Conservation (phyloP, 208 protist genomes). For the Acanthamoeba culbertsoni region DNA sequence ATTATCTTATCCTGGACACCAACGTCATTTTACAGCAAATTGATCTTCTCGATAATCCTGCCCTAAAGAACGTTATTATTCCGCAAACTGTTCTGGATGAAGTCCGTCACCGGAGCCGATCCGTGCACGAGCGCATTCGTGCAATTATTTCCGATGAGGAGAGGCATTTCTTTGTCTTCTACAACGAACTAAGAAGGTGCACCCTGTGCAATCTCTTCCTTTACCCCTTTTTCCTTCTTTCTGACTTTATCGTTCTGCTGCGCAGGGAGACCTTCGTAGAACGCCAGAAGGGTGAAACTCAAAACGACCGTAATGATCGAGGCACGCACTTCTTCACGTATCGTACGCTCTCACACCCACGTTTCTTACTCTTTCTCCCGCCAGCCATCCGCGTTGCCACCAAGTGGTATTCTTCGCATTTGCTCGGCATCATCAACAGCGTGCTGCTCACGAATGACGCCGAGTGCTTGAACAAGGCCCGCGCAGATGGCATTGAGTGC, state of each 20-base stretch:
- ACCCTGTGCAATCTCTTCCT: background rate
- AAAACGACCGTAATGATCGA: conserved; percentile 84
- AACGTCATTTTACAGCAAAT: conserved; percentile 85
- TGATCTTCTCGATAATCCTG: conserved; percentile 79
- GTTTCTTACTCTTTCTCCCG: background rate
- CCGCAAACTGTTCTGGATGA: conserved; percentile 80
- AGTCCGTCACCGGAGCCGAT: conserved; percentile 66
- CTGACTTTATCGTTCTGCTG: background rate
- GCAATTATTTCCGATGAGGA: conserved; percentile 59
- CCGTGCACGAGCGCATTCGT: conserved; percentile 71
- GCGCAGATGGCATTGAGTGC: background rate
- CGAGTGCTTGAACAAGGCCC: background rate
- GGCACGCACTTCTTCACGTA: conserved; percentile 44
- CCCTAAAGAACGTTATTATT: conserved; percentile 78
- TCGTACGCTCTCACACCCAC: background rate
- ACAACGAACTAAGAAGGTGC: conserved; percentile 73
- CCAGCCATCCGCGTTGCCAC: conserved; percentile 66
- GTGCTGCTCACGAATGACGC: conserved; percentile 66
- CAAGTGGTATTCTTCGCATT: conserved; percentile 69
- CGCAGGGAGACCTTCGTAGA: conserved; percentile 70
- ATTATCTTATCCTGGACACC: conserved; percentile 79
- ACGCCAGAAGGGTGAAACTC: conserved; percentile 63
- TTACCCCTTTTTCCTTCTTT: background rate
- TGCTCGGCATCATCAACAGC: conserved; percentile 3
- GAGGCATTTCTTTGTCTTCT: conserved; percentile 77